phyloP scores from a whole-genome alignment of 495 filamentous ascomycete species.

The Aspergillus mulundensis region DNA sequence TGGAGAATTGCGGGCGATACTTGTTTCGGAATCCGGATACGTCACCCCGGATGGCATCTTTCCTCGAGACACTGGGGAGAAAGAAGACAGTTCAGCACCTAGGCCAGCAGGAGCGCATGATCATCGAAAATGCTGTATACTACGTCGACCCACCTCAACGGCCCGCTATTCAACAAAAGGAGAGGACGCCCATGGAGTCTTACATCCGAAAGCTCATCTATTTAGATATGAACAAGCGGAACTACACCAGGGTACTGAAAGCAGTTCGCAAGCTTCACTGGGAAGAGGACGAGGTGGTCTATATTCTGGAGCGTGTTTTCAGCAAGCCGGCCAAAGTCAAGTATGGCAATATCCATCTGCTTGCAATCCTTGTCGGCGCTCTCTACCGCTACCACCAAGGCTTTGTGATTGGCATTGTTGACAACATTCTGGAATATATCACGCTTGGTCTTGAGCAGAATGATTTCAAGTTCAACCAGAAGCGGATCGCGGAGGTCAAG shows the following conservation, averaged over 20 bases:
- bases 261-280: slow-evolving; percentile 94
- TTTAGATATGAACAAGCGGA: slow-evolving; percentile 86
- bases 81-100: slow-evolving; percentile 96
- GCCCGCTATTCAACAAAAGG: slow-evolving; percentile 92
- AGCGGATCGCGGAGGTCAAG: slow-evolving; percentile 91
- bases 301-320: slow-evolving; percentile 84
- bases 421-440: slow-evolving; percentile 85
- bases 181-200: slow-evolving; percentile 86
- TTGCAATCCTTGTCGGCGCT: slow-evolving; percentile 86
- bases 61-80: slow-evolving; percentile 88
- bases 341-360: slow-evolving; percentile 92
- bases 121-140: slow-evolving; percentile 97
- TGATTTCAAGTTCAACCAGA: slow-evolving; percentile 97
- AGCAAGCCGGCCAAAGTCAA: slow-evolving; percentile 95
- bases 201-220: slow-evolving; percentile 92
- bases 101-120: slow-evolving; percentile 93
- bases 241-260: slow-evolving; percentile 87
- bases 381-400: slow-evolving; percentile 88
- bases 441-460: slow-evolving; percentile 87
- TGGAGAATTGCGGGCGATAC: slow-evolving; percentile 96
- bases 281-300: slow-evolving; percentile 87
- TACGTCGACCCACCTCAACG: slow-evolving; percentile 94
- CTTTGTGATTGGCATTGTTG: slow-evolving; percentile 82
- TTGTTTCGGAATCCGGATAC: slow-evolving; percentile 92
- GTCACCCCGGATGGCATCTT: slow-evolving; percentile 84